Conservation (phyloP, 2,329 filamentous ascomycete genomes). For the Hypoxylon sp. region DNA sequence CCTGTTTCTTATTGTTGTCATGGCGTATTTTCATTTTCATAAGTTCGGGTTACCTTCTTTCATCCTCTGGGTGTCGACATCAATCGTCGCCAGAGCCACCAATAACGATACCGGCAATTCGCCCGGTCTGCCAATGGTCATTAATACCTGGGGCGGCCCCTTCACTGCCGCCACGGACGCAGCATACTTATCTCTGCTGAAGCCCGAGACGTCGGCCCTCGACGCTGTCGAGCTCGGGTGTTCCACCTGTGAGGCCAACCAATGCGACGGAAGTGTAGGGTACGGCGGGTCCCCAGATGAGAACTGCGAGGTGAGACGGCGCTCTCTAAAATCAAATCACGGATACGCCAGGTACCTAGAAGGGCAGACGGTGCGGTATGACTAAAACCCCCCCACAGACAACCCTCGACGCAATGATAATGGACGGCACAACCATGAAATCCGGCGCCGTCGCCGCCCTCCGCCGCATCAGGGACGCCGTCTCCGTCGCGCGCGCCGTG, state of each 20-base stretch:
- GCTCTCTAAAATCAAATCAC: not conserved
- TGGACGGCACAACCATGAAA: slow-evolving; percentile 69
- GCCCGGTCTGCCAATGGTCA: slow-evolving; percentile 63
- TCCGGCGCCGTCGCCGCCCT: slow-evolving; percentile 67
- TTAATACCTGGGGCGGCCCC: slow-evolving; percentile 69
- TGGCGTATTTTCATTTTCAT: slow-evolving; percentile 37
- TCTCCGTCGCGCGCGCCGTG: slow-evolving; percentile 66
- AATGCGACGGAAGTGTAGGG: slow-evolving; percentile 69
- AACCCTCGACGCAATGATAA: slow-evolving; percentile 71
- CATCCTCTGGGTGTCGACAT: slow-evolving; percentile 31
- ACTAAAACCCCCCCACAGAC: slow-evolving; percentile 56
- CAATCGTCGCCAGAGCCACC: slow-evolving; percentile 6
- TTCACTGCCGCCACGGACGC: slow-evolving; percentile 68
- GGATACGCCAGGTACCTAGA: not conserved
- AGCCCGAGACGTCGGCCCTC: slow-evolving; percentile 57
- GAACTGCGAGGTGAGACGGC: slow-evolving; percentile 60
- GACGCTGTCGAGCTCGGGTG: slow-evolving; percentile 69
- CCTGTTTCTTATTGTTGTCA: slow-evolving; percentile 32
- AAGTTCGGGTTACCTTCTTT: slow-evolving; percentile 35
- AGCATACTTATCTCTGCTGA: slow-evolving; percentile 60
- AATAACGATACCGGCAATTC: slow-evolving; percentile 47
- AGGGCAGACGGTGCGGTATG: too few species aligned
- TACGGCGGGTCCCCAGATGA: slow-evolving; percentile 70
- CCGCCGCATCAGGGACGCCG: slow-evolving; percentile 63
- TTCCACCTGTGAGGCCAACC: slow-evolving; percentile 65